Base-by-base conservation (phyloP, 345 rosid species). In the Citrus mangshanensis region DNA sequence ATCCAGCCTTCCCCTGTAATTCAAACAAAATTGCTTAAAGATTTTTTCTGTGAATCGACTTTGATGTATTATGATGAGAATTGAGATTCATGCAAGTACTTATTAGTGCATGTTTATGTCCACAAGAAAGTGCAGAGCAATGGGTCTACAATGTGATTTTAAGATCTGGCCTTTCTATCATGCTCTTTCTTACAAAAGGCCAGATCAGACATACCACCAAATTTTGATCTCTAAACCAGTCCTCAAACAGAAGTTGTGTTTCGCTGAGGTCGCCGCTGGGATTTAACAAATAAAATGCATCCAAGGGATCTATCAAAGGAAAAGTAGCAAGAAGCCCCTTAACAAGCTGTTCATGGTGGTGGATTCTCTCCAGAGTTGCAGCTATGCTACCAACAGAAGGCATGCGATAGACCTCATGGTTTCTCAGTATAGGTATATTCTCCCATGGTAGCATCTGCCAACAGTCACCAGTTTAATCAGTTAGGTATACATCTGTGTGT, bases 381-480 rank as follows among this genome's bases (percentile, higher is more conserved):
- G 80, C 81, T 75, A 93, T 91, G 85, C 98, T 94, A 75, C 89
- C 88, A n/a, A 94, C 92, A 9, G 97, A 92, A 72, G 99, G 99
- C 96, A 96, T 91, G 63, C 98, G 95, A 84, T 96, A 96, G 69
- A 91, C 95, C 87, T 92, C 99, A 69, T 91, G 95, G 68, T 87
- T 90, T 87, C 98, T 87, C 56, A 96, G 86, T 59, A 83, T 85
- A 3, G 99, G 98, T 72, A 96, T 82, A 80, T 85, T 96, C 85
- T 96, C 99, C 99, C 99, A 96, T 12, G 99, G 97, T 87, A 96
- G 93, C 99, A 96, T 96, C 98, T 96, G 84, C 72, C 67, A 12
- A 84, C 25, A 78, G 79, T 67, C 61, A 76, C 21, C 62, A 59
- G 51, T 74, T 64, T 68, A 46, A 72, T 72, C 38, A 88, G 76